Evolutionary conservation across 192 early-diverging fungal species (phyloP).

Genomic region (Dissophora globulifera): DNA sequence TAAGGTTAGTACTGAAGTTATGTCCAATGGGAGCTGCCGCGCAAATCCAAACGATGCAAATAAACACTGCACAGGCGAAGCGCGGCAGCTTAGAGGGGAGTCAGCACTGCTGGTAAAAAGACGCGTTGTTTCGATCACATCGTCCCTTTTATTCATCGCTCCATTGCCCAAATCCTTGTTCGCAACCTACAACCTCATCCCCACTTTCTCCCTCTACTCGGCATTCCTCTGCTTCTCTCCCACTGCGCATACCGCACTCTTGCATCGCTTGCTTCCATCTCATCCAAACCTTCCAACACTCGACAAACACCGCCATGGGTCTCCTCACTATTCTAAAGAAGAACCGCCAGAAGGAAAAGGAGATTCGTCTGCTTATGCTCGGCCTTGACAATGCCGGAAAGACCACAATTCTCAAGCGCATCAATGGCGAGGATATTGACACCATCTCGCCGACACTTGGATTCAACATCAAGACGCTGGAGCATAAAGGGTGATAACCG

Average conservation of each 20-base stretch:
- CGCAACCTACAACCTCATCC: neutral
- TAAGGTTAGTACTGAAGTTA: too few relatives aligned
- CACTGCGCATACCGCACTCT: too few relatives aligned
- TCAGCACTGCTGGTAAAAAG: too few relatives aligned
- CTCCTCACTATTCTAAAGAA: conserved; percentile 95
- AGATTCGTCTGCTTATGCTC: conserved; percentile 93
- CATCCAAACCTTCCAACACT: neutral
- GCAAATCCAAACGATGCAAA: too few relatives aligned
- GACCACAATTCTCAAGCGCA: conserved; percentile 95
- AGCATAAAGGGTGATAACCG: conserved; percentile 72
- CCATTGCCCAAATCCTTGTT: too few relatives aligned
- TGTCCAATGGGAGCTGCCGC: neutral
- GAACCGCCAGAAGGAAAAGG: conserved; percentile 89
- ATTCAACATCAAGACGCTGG: conserved; percentile 97
- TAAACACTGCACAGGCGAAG: neutral
- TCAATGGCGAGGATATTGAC: conserved; percentile 92
- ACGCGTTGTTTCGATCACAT: neutral
- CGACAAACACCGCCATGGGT: conserved; percentile 73
- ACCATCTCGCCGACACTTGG: conserved; percentile 96
- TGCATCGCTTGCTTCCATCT: too few relatives aligned
- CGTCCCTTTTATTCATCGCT: neutral
- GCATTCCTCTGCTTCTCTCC: neutral
- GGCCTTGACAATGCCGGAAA: conserved; percentile 99
- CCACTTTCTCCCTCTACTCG: neutral
- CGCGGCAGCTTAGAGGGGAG: conserved; percentile 27